A percentile compares a stretch with the other conserved stretches of the same genome.
Evolutionary conservation across 2,329 filamentous ascomycete genomes (phyloP).

Genomic region (Diplodia corticola): DNA sequence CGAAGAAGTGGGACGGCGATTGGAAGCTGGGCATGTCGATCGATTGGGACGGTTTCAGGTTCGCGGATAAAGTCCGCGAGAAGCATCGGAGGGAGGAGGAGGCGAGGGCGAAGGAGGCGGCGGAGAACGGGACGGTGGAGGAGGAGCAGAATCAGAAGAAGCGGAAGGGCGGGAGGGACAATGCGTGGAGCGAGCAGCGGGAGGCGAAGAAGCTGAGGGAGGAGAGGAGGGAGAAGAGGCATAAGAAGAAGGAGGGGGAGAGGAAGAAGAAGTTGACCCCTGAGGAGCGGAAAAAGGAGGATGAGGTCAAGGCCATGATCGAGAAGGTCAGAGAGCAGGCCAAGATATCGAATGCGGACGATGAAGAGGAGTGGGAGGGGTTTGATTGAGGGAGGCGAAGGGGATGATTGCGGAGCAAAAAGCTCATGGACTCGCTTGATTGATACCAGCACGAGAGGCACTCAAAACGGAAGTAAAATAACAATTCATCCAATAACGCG

Average conservation of each 20-base stretch:
- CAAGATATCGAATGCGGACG: slow-evolving; percentile 31
- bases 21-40: slow-evolving; percentile 42
- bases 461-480: too few relatives aligned
- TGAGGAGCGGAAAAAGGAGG: slow-evolving; percentile 36
- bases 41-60: slow-evolving; percentile 44
- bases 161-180: slow-evolving; percentile 31
- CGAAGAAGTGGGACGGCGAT: slow-evolving; percentile 50
- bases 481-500: too few relatives aligned
- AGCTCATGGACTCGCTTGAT: background rate
- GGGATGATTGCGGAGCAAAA: background rate
- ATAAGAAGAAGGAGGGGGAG: slow-evolving; percentile 25
- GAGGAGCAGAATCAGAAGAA: slow-evolving; percentile 13
- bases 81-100: slow-evolving; percentile 42
- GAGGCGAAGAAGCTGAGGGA: slow-evolving; percentile 37
- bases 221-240: slow-evolving; percentile 37
- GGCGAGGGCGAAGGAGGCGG: slow-evolving; percentile 31
- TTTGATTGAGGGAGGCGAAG: slow-evolving; percentile 11
- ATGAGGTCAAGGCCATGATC: slow-evolving; percentile 32
- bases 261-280: slow-evolving; percentile 33
- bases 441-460: background rate
- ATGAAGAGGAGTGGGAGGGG: slow-evolving; percentile 34
- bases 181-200: slow-evolving; percentile 41
- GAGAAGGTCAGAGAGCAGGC: slow-evolving; percentile 25
- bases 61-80: slow-evolving; percentile 49
- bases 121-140: slow-evolving; percentile 5